Evolutionary conservation across 2,329 filamentous ascomycete genomes (phyloP).

Genomic region (Endoconidiophora polonica): DNA sequence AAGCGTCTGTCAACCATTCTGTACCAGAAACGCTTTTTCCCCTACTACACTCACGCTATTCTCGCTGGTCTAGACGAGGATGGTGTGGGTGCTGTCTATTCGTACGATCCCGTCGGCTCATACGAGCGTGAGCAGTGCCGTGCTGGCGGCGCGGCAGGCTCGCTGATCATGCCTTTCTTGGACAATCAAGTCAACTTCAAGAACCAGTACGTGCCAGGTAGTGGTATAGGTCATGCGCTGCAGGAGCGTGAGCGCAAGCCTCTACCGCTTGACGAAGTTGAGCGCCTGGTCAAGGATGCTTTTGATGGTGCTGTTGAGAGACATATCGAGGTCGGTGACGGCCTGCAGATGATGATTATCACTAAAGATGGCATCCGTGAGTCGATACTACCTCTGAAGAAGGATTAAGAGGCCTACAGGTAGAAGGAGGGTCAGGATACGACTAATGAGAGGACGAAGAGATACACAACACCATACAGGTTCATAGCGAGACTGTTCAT

Average conservation of each 20-base stretch:
- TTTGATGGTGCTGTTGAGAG: slow-evolving; percentile 97
- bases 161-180: slow-evolving; percentile 95
- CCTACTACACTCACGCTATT: slow-evolving; percentile 94
- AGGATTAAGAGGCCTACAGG: slow-evolving; percentile 46
- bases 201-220: slow-evolving; percentile 88
- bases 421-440: not conserved
- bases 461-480: slow-evolving; percentile 1
- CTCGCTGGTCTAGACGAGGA: slow-evolving; percentile 88
- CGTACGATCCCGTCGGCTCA: slow-evolving; percentile 92
- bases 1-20: slow-evolving; percentile 90
- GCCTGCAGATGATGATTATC: slow-evolving; percentile 87
- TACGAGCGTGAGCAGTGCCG: slow-evolving; percentile 96
- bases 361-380: slow-evolving; percentile 81
- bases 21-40: slow-evolving; percentile 96
- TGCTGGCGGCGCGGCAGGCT: slow-evolving; percentile 79
- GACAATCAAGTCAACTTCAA: slow-evolving; percentile 99
- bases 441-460: not conserved
- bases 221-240: slow-evolving; percentile 66
- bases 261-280: slow-evolving; percentile 55
- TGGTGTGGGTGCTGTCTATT: slow-evolving; percentile 85
- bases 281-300: slow-evolving; percentile 84
- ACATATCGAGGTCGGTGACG: slow-evolving; percentile 97
- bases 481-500: slow-evolving; percentile 3
- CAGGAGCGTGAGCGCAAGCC: slow-evolving; percentile 54
- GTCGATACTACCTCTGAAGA: slow-evolving; percentile 69